Base-by-base conservation (phyloP, 495 filamentous ascomycete species). In the Lasiosphaeria miniovina region DNA sequence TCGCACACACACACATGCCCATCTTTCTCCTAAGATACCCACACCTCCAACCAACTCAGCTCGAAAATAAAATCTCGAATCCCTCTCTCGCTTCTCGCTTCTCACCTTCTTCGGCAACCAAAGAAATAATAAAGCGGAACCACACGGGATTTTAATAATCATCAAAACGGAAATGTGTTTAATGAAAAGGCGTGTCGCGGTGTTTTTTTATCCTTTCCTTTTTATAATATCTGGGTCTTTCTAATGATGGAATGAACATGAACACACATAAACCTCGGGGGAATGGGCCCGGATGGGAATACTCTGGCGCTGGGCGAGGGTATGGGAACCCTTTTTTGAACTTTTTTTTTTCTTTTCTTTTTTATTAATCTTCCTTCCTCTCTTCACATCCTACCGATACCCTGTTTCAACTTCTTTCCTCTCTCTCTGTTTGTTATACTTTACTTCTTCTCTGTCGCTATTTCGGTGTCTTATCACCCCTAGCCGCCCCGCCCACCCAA, bases 141-240 rank as follows among this genome's bases (percentile, higher is more conserved):
- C 36, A 61, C 52, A 61, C 53, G 46, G 32, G 24, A 51, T 51
- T 9, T 31, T 32, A 61, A 38, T 52, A 52, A 34, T 32, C 11
- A 32, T 51, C 15, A 46, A 46, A 46, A 46, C 12, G 43, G 43
- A 46, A 46, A 5, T n/a, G 43, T 46, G 43, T 51, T 51, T 53
- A 49, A 64, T 60, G 57, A 60, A 41, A 50, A 34, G 61, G 61
- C 61, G 61, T 53, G 52, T 57, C 17, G n/a, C 32, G 38, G 35
- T 52, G 32, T 51, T 49, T 49, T 11, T 11, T 49, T 51, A 31
- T 51, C 49, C 32, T 50, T 24, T 55, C 35, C 14, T 52, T 35
- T 52, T 49, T 34, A n/a, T 48, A 17, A 3, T 49, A 54, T 12
- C 11, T 62, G 41, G 6, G 0, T 62, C 24, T 54, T 43, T 52